Evolutionary conservation across 1,284 basidiomycete genomes (phyloP).

Genomic region (Mycosarcoma mackinlayi): DNA sequence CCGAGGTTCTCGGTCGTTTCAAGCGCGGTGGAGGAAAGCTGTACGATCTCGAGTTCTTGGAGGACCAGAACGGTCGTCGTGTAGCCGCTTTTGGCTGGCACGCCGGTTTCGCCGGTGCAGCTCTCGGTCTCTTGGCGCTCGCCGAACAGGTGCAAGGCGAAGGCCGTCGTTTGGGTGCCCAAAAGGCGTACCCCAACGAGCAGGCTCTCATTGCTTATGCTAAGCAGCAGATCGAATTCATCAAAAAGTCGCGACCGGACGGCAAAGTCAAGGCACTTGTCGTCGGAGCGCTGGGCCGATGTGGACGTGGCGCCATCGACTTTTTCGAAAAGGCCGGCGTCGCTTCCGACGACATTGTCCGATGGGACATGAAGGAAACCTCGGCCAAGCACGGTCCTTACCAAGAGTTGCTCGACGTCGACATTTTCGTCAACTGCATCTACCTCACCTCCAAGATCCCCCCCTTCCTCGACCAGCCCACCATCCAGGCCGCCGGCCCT

Average conservation of each 20-base stretch:
- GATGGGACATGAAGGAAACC: conserved; percentile 98
- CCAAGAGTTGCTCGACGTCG: conserved; percentile 92
- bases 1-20: conserved; percentile 87
- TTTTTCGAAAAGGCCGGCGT: conserved; percentile 93
- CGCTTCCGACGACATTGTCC: conserved; percentile 81
- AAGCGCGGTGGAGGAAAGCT: conserved; percentile 85
- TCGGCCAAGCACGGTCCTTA: conserved; percentile 93
- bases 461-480: conserved; percentile 82
- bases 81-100: conserved; percentile 99
- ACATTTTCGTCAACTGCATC: conserved; percentile 99
- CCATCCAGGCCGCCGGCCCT: conserved; percentile 79
- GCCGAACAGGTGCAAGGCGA: conserved; percentile 70
- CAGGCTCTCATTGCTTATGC: conserved; percentile 63
- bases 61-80: conserved; percentile 83
- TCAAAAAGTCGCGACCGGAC: conserved; percentile 72
- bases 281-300: conserved; percentile 94
- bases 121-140: conserved; percentile 86
- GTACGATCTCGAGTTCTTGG: conserved; percentile 97
- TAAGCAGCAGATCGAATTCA: conserved; percentile 74
- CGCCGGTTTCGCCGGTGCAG: conserved; percentile 97
- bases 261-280: conserved; percentile 85
- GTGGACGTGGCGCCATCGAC: conserved; percentile 95
- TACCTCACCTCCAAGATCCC: conserved; percentile 92
- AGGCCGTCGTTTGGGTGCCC: conserved; percentile 71
- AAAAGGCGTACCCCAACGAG: conserved; percentile 81